Evolutionary conservation across 2,329 filamentous ascomycete species (phyloP), one percentile per base, ranked within the genome.

Genomic region (Dryadomyces sulphureus): DNA sequence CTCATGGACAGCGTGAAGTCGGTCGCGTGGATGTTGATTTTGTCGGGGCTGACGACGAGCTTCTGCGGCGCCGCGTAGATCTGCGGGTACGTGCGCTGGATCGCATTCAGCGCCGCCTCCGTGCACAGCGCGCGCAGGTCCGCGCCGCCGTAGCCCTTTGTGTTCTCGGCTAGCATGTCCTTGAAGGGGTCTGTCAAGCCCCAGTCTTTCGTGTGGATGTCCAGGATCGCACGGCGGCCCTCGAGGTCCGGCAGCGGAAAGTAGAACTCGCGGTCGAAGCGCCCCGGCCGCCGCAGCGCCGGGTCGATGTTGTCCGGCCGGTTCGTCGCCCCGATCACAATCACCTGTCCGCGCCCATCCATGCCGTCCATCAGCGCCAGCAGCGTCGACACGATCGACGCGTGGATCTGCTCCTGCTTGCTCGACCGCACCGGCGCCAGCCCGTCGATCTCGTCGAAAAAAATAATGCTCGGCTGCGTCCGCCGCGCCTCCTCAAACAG

Each of bases 371-470:
- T 95, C 56, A 95, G 65, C 1, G 89, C 89, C 49, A 95, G 69
- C n/a, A 95, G 66, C 1, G 89, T 95, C 2, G 89, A 93, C 14
- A 95, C 90, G 52, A 98, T 98, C 2, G 90, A 96, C 6, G 92
- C 88, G 63, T 98, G 92, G 49, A 96, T 96, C 64, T 98, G 92
- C 60, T 98, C 92, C 65, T 96, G 90, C 62, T 96, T 96, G 64
- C 90, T 95, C 12, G 92, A 96, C 55, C 92, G 77, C 30, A 96
- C 92, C 44, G 92, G 93, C 3, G 92, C 92, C 52, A 98, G 72
- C 46, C 92, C 92, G 65, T 98, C 92, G 54, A 98, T 98, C 62
- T 98, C 92, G 60, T 98, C 92, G 55, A 98, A 96, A 68, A 98
- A 98, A 61, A 98, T 98, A 63, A 98, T 98, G 61, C 90, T 96